Evolutionary conservation across 2,329 filamentous ascomycete species (phyloP), one percentile per base, ranked within the genome.

Genomic region (Neonectria sp.): DNA sequence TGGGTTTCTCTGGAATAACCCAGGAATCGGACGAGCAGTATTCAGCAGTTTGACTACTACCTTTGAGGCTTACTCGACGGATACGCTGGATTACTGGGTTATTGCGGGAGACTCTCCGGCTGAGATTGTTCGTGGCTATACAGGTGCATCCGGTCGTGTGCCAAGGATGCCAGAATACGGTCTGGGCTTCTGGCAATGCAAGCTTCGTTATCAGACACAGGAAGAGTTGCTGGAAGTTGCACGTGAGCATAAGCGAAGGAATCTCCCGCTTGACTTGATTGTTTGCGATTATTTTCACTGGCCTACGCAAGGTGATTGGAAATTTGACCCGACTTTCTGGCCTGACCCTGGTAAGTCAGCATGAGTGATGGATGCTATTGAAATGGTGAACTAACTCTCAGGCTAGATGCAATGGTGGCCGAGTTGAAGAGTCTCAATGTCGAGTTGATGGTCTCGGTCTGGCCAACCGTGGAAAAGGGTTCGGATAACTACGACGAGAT

Each of bases 161-260:
- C 90, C 90, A 0, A 88, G 89, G 85, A 92, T 92, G 90, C 90
- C 90, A 2, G 90, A 91, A 71, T 91, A 91, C 71, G 90, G 89
- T 0, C 82, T 92, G 0, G 90, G 90, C 0, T 92, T 92, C 75
- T 92, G 90, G 90, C 90, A 92, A 75, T 91, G 89, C 77, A 92
- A 91, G 77, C 80, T 92, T 12, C 83, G 90, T 1, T 92, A 92
- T 71, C 87, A 89, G 76, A 91, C 87, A 0, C 90, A 92, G 72
- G 89, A 91, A 21, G 89, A 92, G 74, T 75, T 91, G 0, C 81
- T 92, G 0, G 77, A 81, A 6, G 85, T 92, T 1, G 90, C 90
- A 1, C 78, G 90, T 6, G 89, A 91, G 73, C 89, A 92, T 68
- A 85, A 84, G 58, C 78, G 80, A 35, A 80, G 89, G 1, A 75